Evolutionary conservation across 2,329 filamentous ascomycete genomes (phyloP).

Genomic region (Ceratocystis colombiana): DNA sequence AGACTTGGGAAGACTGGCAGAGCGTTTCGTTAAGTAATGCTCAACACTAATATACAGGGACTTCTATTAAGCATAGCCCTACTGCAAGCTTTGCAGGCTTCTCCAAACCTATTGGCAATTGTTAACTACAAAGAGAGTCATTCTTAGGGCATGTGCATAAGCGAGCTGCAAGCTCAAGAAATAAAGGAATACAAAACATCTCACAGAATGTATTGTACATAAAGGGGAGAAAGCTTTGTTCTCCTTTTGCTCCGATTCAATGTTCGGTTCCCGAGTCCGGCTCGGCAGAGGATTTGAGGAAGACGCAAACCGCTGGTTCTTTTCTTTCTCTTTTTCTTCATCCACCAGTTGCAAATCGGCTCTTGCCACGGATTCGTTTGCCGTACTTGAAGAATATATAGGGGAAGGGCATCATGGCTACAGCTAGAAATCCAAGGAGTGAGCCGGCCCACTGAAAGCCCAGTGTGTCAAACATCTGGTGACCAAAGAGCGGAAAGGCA

Average conservation of each 20-base stretch:
- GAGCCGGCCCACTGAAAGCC: constrained; percentile 61
- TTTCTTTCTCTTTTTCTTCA: background rate
- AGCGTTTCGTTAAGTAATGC: background rate
- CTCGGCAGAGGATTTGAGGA: background rate
- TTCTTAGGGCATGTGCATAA: background rate
- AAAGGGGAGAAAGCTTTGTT: background rate
- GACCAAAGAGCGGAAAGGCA: constrained; percentile 64
- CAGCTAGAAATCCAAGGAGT: constrained; percentile 50
- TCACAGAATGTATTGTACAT: background rate
- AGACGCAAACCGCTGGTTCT: background rate
- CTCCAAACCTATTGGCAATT: background rate
- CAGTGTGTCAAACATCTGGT: constrained; percentile 59
- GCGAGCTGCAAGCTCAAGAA: constrained; percentile 8
- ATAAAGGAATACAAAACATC: background rate
- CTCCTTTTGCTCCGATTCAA: background rate
- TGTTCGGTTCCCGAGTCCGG: background rate
- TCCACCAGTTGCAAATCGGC: constrained; percentile 41
- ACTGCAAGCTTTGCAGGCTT: background rate
- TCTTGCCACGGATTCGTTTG: constrained; percentile 46
- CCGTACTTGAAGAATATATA: constrained; percentile 53
- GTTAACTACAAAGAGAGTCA: constrained; percentile 6
- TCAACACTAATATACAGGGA: background rate
- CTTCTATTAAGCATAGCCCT: background rate
- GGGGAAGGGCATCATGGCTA: constrained; percentile 55
- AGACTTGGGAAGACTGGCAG: background rate